Evolutionary conservation across 495 filamentous ascomycete genomes (phyloP).

Genomic region (Lophiostoma macrostomum): DNA sequence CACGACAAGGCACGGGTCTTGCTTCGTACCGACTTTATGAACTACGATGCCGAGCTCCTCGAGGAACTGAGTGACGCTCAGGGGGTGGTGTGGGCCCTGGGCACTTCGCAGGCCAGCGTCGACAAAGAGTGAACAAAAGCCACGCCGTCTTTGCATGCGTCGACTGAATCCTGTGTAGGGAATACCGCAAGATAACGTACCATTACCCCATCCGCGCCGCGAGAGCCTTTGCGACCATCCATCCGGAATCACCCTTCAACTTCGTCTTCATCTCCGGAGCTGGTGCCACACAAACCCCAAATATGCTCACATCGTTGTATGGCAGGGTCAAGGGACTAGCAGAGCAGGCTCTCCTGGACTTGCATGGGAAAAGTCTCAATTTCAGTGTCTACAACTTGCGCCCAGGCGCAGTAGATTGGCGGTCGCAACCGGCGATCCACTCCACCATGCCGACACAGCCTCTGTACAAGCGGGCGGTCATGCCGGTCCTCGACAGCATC

Average conservation of each 20-base stretch:
- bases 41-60: constrained; percentile 54
- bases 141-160: neutral
- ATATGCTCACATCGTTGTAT: constrained; percentile 53
- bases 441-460: constrained; percentile 43
- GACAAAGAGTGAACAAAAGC: constrained; percentile 55
- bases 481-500: constrained; percentile 18
- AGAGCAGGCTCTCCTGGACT: constrained; percentile 52
- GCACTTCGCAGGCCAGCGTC: constrained; percentile 58
- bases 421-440: constrained; percentile 49
- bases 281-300: constrained; percentile 49
- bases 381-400: constrained; percentile 53
- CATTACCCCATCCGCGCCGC: constrained; percentile 61
- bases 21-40: constrained; percentile 61
- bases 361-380: constrained; percentile 44
- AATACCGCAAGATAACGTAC: constrained; percentile 66
- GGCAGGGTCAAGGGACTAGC: constrained; percentile 61
- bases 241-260: constrained; percentile 51
- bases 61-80: constrained; percentile 59
- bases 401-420: constrained; percentile 52
- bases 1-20: constrained; percentile 60
- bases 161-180: constrained; percentile 40
- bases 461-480: constrained; percentile 28
- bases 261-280: constrained; percentile 70
- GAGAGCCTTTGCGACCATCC: constrained; percentile 55
- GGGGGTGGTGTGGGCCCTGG: constrained; percentile 70